phyloP scores from a whole-genome alignment of 345 rosid species.

The Reutealis trisperma region DNA sequence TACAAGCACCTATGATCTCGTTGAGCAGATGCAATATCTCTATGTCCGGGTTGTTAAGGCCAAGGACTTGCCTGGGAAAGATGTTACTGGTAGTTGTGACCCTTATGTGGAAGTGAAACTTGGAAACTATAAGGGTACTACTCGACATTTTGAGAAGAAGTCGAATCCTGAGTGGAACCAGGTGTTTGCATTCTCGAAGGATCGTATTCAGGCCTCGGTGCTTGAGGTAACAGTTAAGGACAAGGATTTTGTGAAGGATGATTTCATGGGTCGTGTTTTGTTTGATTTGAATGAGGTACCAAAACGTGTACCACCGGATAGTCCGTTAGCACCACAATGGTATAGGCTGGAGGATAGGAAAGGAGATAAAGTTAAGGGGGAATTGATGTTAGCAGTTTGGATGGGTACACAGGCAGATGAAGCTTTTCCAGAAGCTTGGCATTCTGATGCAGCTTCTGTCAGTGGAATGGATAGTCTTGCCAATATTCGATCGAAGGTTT shows the following conservation, averaged over 20 bases:
- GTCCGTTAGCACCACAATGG: conserved; percentile 98
- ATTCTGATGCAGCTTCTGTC: conserved; percentile 85
- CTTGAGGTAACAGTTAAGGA: conserved; percentile 83
- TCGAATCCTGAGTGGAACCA: conserved; percentile 83
- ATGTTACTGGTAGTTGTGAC: conserved; percentile 81
- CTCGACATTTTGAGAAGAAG: conserved; percentile 85
- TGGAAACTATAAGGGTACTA: conserved; percentile 86
- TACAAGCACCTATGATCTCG: conserved; percentile 79
- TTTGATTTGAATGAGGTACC: conserved; percentile 81
- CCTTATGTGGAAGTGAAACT: conserved; percentile 95
- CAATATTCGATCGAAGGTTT: conserved; percentile 82
- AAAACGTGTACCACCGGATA: conserved; percentile 79
- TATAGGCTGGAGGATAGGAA: conserved; percentile 66
- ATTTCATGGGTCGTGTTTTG: conserved; percentile 57
- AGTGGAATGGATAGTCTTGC: conserved; percentile 63
- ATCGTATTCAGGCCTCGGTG: conserved; percentile 66
- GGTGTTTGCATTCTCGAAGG: conserved; percentile 90
- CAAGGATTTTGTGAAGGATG: conserved; percentile 79
- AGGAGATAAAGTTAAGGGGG: conserved; percentile 72
- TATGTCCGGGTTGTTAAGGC: conserved; percentile 93
- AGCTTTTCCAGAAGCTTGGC: conserved; percentile 95
- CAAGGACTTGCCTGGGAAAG: conserved; percentile 81
- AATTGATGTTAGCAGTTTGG: conserved; percentile 97
- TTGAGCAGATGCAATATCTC: conserved; percentile 87
- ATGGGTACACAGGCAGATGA: conserved; percentile 98